These are phyloP conservation scores for Trichoderma endophyticum DNA, from an alignment of 2,329 filamentous ascomycete genomes.

Conservation along the genomic window DNA sequence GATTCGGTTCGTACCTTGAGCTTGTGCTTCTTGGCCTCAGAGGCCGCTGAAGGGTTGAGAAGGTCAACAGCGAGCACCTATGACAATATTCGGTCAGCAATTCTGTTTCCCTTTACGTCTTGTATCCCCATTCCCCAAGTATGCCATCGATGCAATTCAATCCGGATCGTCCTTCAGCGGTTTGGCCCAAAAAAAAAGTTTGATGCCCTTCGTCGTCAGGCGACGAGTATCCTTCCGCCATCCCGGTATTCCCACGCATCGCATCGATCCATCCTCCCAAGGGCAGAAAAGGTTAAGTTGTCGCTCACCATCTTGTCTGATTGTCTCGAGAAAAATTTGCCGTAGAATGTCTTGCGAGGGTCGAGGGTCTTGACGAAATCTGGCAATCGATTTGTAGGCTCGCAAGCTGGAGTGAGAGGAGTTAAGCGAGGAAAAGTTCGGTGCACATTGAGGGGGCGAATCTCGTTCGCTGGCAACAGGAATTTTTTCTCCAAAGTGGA, in stretches of 20 bases:
- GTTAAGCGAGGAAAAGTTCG: slow-evolving; percentile 50
- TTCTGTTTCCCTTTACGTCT: neutral
- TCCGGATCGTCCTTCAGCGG: slow-evolving; percentile 11
- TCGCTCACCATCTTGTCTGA: slow-evolving; percentile 68
- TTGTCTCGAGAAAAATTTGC: slow-evolving; percentile 43
- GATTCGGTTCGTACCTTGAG: slow-evolving; percentile 73
- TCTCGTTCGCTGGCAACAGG: slow-evolving; percentile 34
- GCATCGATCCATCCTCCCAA: slow-evolving; percentile 21
- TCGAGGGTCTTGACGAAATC: slow-evolving; percentile 50
- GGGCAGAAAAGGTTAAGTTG: slow-evolving; percentile 22
- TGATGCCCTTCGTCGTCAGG: slow-evolving; percentile 21
- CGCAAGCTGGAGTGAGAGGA: slow-evolving; percentile 46
- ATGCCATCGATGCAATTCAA: slow-evolving; percentile 20
- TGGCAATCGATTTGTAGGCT: slow-evolving; percentile 54
- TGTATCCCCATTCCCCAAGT: neutral
- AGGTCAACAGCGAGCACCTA: slow-evolving; percentile 99
- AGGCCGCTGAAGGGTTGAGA: slow-evolving; percentile 95
- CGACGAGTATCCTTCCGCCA: slow-evolving; percentile 21
- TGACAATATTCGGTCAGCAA: slow-evolving; percentile 45
- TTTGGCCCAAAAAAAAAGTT: slow-evolving; percentile 10
- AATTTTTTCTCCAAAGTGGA: slow-evolving; percentile 39
- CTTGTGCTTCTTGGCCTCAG: slow-evolving; percentile 99
- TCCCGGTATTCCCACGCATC: slow-evolving; percentile 24
- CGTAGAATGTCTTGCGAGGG: slow-evolving; percentile 46
- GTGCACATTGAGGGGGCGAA: slow-evolving; percentile 35